Conservation (phyloP, 257 asterid species). For the Mentha longifolia region DNA sequence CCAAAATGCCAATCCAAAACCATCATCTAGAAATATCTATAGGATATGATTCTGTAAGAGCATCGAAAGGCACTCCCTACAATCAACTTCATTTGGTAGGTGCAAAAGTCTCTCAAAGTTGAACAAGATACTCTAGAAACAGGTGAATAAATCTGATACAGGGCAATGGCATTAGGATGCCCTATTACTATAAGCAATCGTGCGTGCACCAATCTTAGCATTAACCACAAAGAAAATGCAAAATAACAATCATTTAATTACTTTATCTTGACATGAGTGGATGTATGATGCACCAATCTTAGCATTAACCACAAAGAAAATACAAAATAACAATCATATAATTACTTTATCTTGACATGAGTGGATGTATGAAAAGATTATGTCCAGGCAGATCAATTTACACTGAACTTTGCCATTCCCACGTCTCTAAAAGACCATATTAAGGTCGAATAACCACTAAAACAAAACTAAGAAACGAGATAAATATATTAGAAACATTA, state of each 20-base stretch:
- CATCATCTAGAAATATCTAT: conserved; percentile 7
- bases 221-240: background rate
- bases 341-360: background rate
- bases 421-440: background rate
- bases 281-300: conserved; percentile 3
- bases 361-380: conserved; percentile 5
- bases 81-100: background rate
- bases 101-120: background rate
- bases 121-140: conserved; percentile 13
- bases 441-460: conserved; percentile 10
- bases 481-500: background rate
- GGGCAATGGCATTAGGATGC: background rate
- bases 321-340: conserved; percentile 4
- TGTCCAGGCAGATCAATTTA: conserved; percentile 5
- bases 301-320: background rate
- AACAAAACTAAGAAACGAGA: background rate
- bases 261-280: background rate
- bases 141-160: background rate
- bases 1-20: background rate
- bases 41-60: background rate
- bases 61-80: background rate
- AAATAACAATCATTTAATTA: conserved; percentile 9
- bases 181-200: conserved; percentile 3
- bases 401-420: conserved; percentile 18
- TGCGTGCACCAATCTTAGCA: background rate